A percentile compares a stretch with the other conserved stretches of the same genome.
phyloP scores from a whole-genome alignment of 495 filamentous ascomycete genomes.

The Podospora fimiseda region DNA sequence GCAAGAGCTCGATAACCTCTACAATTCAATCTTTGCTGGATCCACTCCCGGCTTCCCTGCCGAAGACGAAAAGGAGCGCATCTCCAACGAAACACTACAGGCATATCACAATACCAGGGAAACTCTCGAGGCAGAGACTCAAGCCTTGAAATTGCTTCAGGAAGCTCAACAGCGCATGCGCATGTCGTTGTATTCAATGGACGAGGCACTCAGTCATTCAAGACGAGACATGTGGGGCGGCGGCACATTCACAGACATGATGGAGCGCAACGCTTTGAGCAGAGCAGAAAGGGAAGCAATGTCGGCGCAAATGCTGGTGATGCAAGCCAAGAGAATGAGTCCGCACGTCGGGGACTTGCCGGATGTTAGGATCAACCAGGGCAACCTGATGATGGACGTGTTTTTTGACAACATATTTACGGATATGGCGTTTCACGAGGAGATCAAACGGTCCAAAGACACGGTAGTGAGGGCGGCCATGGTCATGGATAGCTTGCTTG shows the following conservation, averaged over 20 bases:
- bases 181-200: slow-evolving; percentile 21
- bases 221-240: slow-evolving; percentile 30
- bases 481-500: slow-evolving; percentile 17
- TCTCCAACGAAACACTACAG: slow-evolving; percentile 4
- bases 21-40: slow-evolving; percentile 39
- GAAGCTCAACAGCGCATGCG: slow-evolving; percentile 23
- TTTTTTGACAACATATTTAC: slow-evolving; percentile 45
- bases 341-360: slow-evolving; percentile 27
- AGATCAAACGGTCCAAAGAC: slow-evolving; percentile 34
- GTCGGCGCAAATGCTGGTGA: slow-evolving; percentile 19
- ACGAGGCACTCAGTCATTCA: slow-evolving; percentile 26
- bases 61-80: slow-evolving; percentile 38
- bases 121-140: slow-evolving; percentile 20
- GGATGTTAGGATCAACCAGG: slow-evolving; percentile 26
- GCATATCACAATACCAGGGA: slow-evolving; percentile 21
- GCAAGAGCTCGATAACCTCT: slow-evolving; percentile 32
- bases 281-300: slow-evolving; percentile 26
- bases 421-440: slow-evolving; percentile 40
- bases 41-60: slow-evolving; percentile 41
- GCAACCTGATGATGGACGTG: slow-evolving; percentile 36
- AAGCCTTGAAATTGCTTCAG: slow-evolving; percentile 21
- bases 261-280: slow-evolving; percentile 36
- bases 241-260: slow-evolving; percentile 26
- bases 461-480: slow-evolving; percentile 25
- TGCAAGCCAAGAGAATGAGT: slow-evolving; percentile 32